A percentile compares a stretch with the other conserved stretches of the same genome.
Evolutionary conservation across 2,329 filamentous ascomycete genomes (phyloP).

Genomic region (Fusarium sp.): DNA sequence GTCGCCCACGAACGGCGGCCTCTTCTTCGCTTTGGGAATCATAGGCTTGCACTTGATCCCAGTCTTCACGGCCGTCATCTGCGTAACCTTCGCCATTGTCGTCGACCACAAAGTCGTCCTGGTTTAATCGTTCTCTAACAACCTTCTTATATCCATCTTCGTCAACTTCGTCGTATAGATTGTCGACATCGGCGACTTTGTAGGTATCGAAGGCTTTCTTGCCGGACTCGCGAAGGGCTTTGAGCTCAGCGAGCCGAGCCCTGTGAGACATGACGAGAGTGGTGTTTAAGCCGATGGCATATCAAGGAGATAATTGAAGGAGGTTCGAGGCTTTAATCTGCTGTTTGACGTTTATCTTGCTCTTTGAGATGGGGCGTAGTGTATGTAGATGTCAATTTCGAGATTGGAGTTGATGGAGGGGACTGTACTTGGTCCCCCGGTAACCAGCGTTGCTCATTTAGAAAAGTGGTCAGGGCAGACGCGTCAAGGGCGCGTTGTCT

Average conservation of each 20-base stretch:
- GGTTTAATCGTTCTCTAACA: conserved; percentile 86
- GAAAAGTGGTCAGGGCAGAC: conserved; percentile 41
- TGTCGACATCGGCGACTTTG: conserved; percentile 84
- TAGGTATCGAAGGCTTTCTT: conserved; percentile 93
- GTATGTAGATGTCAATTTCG: conserved; percentile 19
- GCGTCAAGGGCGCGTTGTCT: conserved; percentile 35
- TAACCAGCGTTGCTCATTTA: conserved; percentile 39
- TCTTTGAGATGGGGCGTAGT: conserved; percentile 6
- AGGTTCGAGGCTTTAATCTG: neutral
- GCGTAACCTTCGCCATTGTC: conserved; percentile 98
- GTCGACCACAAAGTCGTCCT: conserved; percentile 98
- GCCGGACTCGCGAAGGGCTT: conserved; percentile 85
- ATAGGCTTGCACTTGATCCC: conserved; percentile 79
- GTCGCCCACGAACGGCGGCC: conserved; percentile 58
- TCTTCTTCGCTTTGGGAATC: conserved; percentile 78
- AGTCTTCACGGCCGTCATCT: conserved; percentile 95
- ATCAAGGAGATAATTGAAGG: conserved; percentile 24
- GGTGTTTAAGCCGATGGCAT: conserved; percentile 42
- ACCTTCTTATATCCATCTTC: conserved; percentile 98
- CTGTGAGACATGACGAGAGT: conserved; percentile 56
- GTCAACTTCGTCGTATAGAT: conserved; percentile 95
- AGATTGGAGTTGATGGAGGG: conserved; percentile 27
- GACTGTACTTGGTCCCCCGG: conserved; percentile 33
- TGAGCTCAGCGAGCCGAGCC: conserved; percentile 80
- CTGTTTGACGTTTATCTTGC: neutral